Percentiles rank a stretch among this genome's conserved stretches.
These are phyloP conservation scores for Pascua sp. DNA, from an alignment of 1,284 basidiomycete genomes.

Conservation along the genomic window DNA sequence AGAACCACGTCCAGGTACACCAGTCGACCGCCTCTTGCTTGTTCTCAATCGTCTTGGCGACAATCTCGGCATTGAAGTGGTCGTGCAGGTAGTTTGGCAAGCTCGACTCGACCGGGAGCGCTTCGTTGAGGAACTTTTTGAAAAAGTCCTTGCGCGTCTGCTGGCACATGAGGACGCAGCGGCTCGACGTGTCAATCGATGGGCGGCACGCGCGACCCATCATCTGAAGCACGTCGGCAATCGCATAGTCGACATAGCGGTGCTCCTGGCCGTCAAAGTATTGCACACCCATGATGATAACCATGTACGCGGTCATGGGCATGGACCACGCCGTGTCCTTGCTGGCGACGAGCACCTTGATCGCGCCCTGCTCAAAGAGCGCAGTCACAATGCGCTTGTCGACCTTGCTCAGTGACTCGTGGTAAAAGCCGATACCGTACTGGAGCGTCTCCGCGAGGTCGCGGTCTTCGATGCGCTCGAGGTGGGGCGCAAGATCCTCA, in stretches of 20 bases:
- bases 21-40: conserved; percentile 91
- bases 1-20: conserved; percentile 61
- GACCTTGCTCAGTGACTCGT: conserved; percentile 85
- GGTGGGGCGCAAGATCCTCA: conserved; percentile 77
- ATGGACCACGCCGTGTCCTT: conserved; percentile 96
- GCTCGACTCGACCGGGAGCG: conserved; percentile 94
- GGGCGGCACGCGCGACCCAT: conserved; percentile 94
- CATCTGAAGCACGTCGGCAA: conserved; percentile 98
- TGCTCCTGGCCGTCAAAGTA: conserved; percentile 93
- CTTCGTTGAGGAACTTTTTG: conserved; percentile 97
- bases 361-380: conserved; percentile 90
- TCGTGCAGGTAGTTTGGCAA: conserved; percentile 85
- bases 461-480: conserved; percentile 77
- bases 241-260: conserved; percentile 94
- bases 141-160: conserved; percentile 96
- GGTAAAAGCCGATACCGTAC: conserved; percentile 92
- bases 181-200: conserved; percentile 74
- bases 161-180: conserved; percentile 94
- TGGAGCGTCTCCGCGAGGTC: conserved; percentile 76
- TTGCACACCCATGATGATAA: conserved; percentile 98
- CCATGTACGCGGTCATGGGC: conserved; percentile 91
- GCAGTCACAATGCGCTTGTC: conserved; percentile 92
- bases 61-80: conserved; percentile 98
- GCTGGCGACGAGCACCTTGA: conserved; percentile 89
- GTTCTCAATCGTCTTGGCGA: conserved; percentile 97